Conservation (phyloP, 2,329 filamentous ascomycete species). For the Biscogniauxia marginata region DNA sequence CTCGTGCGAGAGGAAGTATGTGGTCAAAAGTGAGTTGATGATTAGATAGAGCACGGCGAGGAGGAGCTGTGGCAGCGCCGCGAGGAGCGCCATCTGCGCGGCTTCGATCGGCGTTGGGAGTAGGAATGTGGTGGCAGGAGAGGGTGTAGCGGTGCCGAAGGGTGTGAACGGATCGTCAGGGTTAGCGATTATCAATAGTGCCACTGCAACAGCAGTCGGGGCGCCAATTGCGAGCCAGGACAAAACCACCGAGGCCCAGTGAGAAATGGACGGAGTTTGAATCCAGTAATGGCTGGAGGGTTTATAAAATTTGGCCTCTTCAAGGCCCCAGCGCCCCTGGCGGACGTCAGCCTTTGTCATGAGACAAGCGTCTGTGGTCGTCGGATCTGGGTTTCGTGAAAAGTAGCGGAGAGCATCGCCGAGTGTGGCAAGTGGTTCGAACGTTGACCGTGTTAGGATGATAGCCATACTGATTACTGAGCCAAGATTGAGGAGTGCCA, state of each 20-base stretch:
- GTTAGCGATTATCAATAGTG: conserved; percentile 26
- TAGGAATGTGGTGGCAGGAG: conserved; percentile 35
- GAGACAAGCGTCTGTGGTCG: conserved; percentile 41
- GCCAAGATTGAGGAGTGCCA: conserved; percentile 31
- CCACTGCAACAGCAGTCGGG: conserved; percentile 41
- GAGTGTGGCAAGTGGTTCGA: conserved; percentile 32
- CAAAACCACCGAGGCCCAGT: conserved; percentile 42
- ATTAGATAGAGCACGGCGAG: conserved; percentile 47
- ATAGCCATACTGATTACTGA: conserved; percentile 28
- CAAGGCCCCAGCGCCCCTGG: conserved; percentile 42
- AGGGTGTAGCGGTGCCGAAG: conserved; percentile 39
- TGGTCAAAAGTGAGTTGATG: conserved; percentile 46
- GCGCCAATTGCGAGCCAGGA: conserved; percentile 40
- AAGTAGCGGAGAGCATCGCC: conserved; percentile 35
- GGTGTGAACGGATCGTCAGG: conserved; percentile 31
- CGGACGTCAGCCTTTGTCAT: conserved; percentile 46
- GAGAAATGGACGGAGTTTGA: conserved; percentile 39
- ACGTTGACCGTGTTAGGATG: conserved; percentile 24
- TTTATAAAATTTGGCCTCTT: conserved; percentile 44
- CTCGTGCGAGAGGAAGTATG: conserved; percentile 51
- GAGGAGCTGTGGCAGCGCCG: conserved; percentile 48
- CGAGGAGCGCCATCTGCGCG: conserved; percentile 36
- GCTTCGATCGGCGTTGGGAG: conserved; percentile 22
- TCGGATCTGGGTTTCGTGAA: conserved; percentile 27
- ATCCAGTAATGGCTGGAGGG: conserved; percentile 45